Percentiles rank a stretch among this genome's conserved stretches.
Conservation (phyloP, 192 early-diverging fungal genomes). For the Mortierella antarctica region DNA sequence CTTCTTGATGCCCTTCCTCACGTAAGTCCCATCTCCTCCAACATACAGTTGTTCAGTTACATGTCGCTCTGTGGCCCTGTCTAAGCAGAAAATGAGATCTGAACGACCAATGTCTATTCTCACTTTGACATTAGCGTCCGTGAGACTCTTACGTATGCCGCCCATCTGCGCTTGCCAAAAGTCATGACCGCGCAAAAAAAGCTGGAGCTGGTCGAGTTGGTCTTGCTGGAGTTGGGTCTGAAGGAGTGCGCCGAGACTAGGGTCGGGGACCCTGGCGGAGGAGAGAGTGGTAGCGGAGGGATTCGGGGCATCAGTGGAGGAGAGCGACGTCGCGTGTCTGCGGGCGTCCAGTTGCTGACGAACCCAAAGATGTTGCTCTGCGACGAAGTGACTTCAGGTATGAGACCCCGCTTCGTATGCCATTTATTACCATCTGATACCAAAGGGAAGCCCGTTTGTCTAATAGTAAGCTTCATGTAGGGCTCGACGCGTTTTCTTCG, state of each 20-base stretch:
- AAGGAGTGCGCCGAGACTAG: slow-evolving; percentile 75
- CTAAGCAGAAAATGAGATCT: background rate
- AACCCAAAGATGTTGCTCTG: slow-evolving; percentile 75
- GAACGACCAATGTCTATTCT: background rate
- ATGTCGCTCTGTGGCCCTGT: background rate
- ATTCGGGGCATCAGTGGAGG: slow-evolving; percentile 80
- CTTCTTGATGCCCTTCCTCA: slow-evolving; percentile 51
- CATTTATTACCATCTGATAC: background rate
- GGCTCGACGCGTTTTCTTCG: slow-evolving; percentile 46
- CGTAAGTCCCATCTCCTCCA: slow-evolving; percentile 17
- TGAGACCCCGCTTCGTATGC: background rate
- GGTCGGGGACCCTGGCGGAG: slow-evolving; percentile 66
- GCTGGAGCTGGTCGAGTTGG: slow-evolving; percentile 64
- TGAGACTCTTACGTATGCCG: slow-evolving; percentile 82
- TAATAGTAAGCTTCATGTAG: background rate
- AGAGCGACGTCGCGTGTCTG: slow-evolving; percentile 77
- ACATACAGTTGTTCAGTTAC: background rate
- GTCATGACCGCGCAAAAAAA: slow-evolving; percentile 52
- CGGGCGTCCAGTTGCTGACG: slow-evolving; percentile 77
- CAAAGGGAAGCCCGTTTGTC: too few species aligned
- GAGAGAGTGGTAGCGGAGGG: slow-evolving; percentile 50
- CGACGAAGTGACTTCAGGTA: slow-evolving; percentile 80
- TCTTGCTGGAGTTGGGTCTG: slow-evolving; percentile 71
- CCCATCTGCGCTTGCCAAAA: slow-evolving; percentile 57
- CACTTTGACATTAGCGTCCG: slow-evolving; percentile 69